These are phyloP conservation scores for Flaveria linearis DNA, from an alignment of 129 eudicot genomes.

Conservation along the genomic window DNA sequence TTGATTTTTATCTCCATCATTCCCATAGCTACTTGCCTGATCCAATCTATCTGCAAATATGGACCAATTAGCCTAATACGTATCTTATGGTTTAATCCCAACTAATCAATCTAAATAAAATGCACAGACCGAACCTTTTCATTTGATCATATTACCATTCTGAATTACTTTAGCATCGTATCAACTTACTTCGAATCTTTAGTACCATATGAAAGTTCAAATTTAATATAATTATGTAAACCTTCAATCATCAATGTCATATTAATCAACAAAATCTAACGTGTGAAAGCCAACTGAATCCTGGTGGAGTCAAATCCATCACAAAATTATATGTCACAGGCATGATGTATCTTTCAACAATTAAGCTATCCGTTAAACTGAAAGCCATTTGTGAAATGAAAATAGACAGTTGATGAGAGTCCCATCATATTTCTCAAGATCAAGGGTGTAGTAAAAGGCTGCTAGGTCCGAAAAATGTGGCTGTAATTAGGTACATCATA, in stretches of 20 bases:
- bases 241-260: neutral
- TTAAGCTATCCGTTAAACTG: neutral
- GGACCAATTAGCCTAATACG: slow-evolving; percentile 20
- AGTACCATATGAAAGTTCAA: neutral
- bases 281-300: neutral
- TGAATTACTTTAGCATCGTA: neutral
- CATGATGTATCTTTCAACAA: neutral
- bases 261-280: neutral
- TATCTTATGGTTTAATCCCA: slow-evolving; percentile 5
- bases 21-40: slow-evolving; percentile 51
- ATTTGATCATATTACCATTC: slow-evolving; percentile 8
- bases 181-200: neutral
- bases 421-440: neutral
- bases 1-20: slow-evolving; percentile 64
- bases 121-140: too few species aligned
- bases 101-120: neutral
- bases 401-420: neutral
- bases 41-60: slow-evolving; percentile 63
- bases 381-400: too few species aligned
- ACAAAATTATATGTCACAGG: neutral
- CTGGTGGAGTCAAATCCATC: neutral
- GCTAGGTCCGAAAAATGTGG: too few species aligned
- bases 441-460: neutral
- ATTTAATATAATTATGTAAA: neutral
- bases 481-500: neutral